phyloP scores from a whole-genome alignment of 768 basidiomycete species.

The Phlebiopsis flavidoalba region DNA sequence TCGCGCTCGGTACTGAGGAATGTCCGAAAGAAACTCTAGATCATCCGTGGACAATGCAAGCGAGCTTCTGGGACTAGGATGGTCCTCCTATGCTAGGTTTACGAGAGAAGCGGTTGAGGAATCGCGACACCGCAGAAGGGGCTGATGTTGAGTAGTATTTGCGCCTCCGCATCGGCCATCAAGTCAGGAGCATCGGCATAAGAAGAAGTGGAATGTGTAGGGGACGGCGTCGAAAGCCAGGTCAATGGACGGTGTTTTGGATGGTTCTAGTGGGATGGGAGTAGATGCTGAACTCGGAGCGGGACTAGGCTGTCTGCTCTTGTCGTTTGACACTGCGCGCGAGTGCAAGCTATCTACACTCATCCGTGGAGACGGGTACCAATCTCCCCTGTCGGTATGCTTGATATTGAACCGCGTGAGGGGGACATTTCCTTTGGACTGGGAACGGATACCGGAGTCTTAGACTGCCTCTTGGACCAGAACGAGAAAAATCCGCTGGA shows the following conservation, averaged over 20 bases:
- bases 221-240: constrained; percentile 6
- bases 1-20: constrained; percentile 52
- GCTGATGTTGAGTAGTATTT: constrained; percentile 15
- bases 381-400: not conserved
- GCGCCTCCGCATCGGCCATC: constrained; percentile 11
- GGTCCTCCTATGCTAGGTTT: constrained; percentile 36
- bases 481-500: constrained; percentile 66
- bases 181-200: constrained; percentile 20
- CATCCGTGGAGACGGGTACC: not conserved
- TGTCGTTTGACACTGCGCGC: constrained; percentile 1
- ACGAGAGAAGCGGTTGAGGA: constrained; percentile 66
- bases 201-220: constrained; percentile 2
- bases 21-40: constrained; percentile 73
- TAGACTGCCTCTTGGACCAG: constrained; percentile 45
- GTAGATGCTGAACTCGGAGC: not conserved
- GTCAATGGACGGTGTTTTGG: not conserved
- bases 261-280: not conserved
- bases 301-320: not conserved
- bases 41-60: constrained; percentile 76
- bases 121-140: constrained; percentile 76
- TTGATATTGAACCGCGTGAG: not conserved
- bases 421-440: constrained; percentile 2
- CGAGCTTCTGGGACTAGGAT: constrained; percentile 40
- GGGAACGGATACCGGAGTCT: constrained; percentile 6
- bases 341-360: constrained; percentile 17